A percentile compares a stretch with the other conserved stretches of the same genome.
These are phyloP conservation scores for Apiospora kogelbergensis DNA, from an alignment of 2,329 filamentous ascomycete genomes.

Conservation along the genomic window DNA sequence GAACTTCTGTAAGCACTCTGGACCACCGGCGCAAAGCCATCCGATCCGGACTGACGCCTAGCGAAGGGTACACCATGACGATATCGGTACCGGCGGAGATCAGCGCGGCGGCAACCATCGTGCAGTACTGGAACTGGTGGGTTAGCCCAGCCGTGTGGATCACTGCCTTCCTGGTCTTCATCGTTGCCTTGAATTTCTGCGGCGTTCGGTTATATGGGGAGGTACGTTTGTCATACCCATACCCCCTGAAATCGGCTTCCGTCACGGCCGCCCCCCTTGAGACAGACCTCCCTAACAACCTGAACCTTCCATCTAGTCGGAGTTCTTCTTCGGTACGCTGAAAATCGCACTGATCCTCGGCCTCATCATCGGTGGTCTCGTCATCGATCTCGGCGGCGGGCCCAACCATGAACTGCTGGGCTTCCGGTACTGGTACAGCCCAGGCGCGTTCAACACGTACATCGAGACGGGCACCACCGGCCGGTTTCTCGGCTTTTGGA, in stretches of 20 bases:
- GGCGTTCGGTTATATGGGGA: slow-evolving; percentile 7
- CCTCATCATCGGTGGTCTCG: slow-evolving; percentile 10
- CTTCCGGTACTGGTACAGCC: slow-evolving; percentile 12
- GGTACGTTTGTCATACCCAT: neutral
- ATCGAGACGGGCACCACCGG: neutral
- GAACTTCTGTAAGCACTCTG: slow-evolving; percentile 9
- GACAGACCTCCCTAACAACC: neutral
- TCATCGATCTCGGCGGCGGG: slow-evolving; percentile 8
- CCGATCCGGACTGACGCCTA: neutral
- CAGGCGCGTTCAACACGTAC: slow-evolving; percentile 11
- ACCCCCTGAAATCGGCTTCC: neutral
- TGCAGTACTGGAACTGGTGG: slow-evolving; percentile 68
- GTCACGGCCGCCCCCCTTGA: neutral
- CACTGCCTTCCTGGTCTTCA: slow-evolving; percentile 69
- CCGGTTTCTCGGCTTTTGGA: slow-evolving; percentile 7
- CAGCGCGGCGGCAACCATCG: slow-evolving; percentile 63
- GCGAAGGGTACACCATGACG: neutral
- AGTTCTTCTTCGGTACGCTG: slow-evolving; percentile 8
- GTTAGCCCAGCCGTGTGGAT: slow-evolving; percentile 73
- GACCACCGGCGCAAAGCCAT: neutral
- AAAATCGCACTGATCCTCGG: slow-evolving; percentile 12
- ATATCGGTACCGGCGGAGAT: slow-evolving; percentile 6
- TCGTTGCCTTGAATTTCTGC: slow-evolving; percentile 33
- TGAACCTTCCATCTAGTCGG: neutral
- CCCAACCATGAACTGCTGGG: slow-evolving; percentile 6